Conservation (phyloP, 495 filamentous ascomycete species). For the Penicillium crystallinum region DNA sequence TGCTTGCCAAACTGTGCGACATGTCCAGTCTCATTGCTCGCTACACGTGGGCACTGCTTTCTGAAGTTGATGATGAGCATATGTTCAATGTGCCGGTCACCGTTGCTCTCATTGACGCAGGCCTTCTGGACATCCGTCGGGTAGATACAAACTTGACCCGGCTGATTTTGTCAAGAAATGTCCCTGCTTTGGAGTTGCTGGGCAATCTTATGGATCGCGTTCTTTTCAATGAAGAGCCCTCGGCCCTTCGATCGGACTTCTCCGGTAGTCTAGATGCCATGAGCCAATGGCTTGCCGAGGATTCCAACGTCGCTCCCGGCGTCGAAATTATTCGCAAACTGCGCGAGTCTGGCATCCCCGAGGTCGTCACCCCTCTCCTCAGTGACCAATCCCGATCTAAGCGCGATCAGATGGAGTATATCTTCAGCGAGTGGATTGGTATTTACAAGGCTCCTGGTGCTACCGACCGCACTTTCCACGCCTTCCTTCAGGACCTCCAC, state of each 20-base stretch:
- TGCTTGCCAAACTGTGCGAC: constrained; percentile 76
- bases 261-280: constrained; percentile 74
- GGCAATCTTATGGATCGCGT: constrained; percentile 68
- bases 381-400: constrained; percentile 50
- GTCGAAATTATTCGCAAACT: constrained; percentile 70
- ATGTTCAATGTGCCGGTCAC: constrained; percentile 77
- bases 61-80: constrained; percentile 63
- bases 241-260: constrained; percentile 80
- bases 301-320: constrained; percentile 58
- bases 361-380: constrained; percentile 41
- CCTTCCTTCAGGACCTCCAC: constrained; percentile 84
- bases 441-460: constrained; percentile 69
- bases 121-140: constrained; percentile 70
- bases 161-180: constrained; percentile 61
- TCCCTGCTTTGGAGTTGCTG: constrained; percentile 67
- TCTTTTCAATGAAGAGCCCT: constrained; percentile 67
- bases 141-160: constrained; percentile 74
- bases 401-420: constrained; percentile 82
- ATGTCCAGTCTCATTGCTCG: constrained; percentile 69
- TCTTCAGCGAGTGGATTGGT: constrained; percentile 90
- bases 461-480: constrained; percentile 61
- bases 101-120: constrained; percentile 64
- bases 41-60: constrained; percentile 60
- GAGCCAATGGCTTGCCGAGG: constrained; percentile 74
- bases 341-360: constrained; percentile 53